Evolutionary conservation across 306 rosid species (phyloP).

Genomic region (Prunus mume): DNA sequence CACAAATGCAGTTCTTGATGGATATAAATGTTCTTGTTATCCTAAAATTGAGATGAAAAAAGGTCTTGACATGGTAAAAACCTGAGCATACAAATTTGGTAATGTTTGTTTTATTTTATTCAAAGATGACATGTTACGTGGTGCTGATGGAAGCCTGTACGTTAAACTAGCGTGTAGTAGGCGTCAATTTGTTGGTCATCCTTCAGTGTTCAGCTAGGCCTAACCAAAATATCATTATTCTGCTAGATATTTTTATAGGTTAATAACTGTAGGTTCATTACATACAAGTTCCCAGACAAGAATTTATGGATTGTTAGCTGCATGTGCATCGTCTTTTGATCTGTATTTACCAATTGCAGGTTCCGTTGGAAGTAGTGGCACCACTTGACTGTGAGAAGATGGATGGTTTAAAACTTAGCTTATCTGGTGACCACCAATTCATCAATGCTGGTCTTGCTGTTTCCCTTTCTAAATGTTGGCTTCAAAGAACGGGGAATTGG

Average conservation of each 20-base stretch:
- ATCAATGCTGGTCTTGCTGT: slow-evolving; percentile 76
- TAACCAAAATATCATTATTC: neutral
- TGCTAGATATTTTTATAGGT: neutral
- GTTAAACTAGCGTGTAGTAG: neutral
- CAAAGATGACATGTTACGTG: neutral
- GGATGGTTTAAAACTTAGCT: slow-evolving; percentile 55
- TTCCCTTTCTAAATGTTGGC: slow-evolving; percentile 80
- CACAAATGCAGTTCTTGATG: neutral
- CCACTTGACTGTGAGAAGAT: slow-evolving; percentile 45
- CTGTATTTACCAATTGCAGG: slow-evolving; percentile 40
- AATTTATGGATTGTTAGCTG: neutral
- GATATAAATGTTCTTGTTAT: neutral
- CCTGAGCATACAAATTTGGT: neutral
- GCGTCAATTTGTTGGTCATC: neutral
- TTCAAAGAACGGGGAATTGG: slow-evolving; percentile 76
- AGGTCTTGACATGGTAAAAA: neutral
- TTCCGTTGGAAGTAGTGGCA: slow-evolving; percentile 48
- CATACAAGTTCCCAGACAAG: neutral
- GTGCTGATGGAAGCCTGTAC: neutral
- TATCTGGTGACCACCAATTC: slow-evolving; percentile 72
- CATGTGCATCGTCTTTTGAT: neutral
- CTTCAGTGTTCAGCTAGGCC: neutral
- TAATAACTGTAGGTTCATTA: neutral
- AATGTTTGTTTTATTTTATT: neutral
- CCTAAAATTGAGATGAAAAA: neutral